phyloP scores from a whole-genome alignment of 1,284 basidiomycete genomes.

The Ustilago nuda region DNA sequence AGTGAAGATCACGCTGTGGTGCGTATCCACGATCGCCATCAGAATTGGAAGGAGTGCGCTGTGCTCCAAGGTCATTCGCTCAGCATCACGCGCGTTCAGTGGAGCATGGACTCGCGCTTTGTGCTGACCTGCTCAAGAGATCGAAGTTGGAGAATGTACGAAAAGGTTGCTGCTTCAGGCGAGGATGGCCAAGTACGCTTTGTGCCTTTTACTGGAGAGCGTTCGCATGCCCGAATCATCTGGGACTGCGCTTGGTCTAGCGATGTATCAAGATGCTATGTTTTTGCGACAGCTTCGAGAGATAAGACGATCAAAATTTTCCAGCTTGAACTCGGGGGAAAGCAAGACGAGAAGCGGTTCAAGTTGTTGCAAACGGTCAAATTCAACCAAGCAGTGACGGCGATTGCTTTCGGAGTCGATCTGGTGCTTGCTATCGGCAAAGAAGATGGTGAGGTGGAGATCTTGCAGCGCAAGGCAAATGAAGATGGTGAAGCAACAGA shows the following conservation, averaged over 20 bases:
- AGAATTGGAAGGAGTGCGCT: constrained; percentile 74
- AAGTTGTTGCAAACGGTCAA: constrained; percentile 36
- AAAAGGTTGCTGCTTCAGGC: constrained; percentile 44
- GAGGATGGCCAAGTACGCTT: constrained; percentile 20
- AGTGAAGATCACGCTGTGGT: constrained; percentile 88
- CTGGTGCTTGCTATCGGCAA: constrained; percentile 84
- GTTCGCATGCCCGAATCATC: constrained; percentile 90
- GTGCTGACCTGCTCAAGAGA: constrained; percentile 90
- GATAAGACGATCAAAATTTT: constrained; percentile 83
- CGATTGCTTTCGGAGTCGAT: constrained; percentile 46
- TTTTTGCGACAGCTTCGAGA: constrained; percentile 92
- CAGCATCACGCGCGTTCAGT: constrained; percentile 89
- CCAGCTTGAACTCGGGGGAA: constrained; percentile 19
- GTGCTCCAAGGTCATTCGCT: constrained; percentile 85
- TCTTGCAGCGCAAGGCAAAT: constrained; percentile 67
- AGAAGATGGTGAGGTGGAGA: constrained; percentile 89
- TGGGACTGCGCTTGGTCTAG: constrained; percentile 92
- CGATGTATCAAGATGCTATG: constrained; percentile 64
- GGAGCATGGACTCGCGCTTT: constrained; percentile 83
- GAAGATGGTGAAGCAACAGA: neutral
- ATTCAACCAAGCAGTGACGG: constrained; percentile 50
- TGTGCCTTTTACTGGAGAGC: constrained; percentile 71
- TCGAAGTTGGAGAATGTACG: constrained; percentile 89
- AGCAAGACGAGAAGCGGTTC: constrained; percentile 31
- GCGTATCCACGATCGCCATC: constrained; percentile 81